These are phyloP conservation scores for Neurospora discreta DNA, from an alignment of 495 filamentous ascomycete genomes.

Conservation along the genomic window DNA sequence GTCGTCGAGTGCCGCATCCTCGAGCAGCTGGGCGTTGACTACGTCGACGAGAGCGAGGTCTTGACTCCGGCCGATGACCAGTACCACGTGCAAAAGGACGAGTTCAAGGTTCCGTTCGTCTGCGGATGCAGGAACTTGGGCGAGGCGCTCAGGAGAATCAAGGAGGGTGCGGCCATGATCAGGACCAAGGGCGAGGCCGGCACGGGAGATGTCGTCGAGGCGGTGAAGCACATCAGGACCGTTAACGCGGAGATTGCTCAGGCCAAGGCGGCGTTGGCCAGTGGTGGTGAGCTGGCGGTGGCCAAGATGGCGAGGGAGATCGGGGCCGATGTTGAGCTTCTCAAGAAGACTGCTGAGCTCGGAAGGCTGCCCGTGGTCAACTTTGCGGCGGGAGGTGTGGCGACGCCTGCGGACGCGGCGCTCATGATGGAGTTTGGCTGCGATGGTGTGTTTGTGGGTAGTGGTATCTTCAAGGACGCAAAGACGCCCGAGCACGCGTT, in stretches of 20 bases:
- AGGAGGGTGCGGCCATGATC: constrained; percentile 96
- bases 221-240: constrained; percentile 89
- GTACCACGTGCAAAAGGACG: constrained; percentile 83
- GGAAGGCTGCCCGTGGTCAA: constrained; percentile 91
- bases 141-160: constrained; percentile 84
- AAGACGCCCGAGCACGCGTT: constrained; percentile 59
- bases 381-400: constrained; percentile 95
- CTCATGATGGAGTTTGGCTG: constrained; percentile 99
- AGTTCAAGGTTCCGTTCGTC: constrained; percentile 80
- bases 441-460: constrained; percentile 95
- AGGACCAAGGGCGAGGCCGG: constrained; percentile 97
- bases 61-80: constrained; percentile 85
- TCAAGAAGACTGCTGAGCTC: constrained; percentile 77
- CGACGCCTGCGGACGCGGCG: constrained; percentile 92
- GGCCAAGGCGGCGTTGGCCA: constrained; percentile 50
- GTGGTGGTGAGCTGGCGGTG: constrained; percentile 55
- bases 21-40: constrained; percentile 88
- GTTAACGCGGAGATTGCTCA: constrained; percentile 74
- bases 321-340: constrained; percentile 59
- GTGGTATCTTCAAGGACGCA: constrained; percentile 85
- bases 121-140: constrained; percentile 94
- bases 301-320: constrained; percentile 72
- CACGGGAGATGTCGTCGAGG: constrained; percentile 96
- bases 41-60: constrained; percentile 96
- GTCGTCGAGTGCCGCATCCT: constrained; percentile 98